These are phyloP conservation scores for Boletus bicolor DNA, from an alignment of 768 basidiomycete genomes.

Conservation along the genomic window DNA sequence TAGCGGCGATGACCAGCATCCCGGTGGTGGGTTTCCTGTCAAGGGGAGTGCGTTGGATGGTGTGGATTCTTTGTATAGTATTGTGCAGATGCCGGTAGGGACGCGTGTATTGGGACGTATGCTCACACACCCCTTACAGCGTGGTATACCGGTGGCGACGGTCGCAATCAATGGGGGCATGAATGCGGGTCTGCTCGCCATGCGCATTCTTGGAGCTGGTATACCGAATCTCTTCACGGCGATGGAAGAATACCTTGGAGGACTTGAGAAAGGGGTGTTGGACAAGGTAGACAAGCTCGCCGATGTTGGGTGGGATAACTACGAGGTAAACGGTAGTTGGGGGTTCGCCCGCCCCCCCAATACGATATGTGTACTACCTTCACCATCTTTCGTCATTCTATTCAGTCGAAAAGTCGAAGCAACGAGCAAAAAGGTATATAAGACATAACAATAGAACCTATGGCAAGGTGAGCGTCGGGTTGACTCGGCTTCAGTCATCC, in stretches of 20 bases:
- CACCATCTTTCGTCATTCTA: too few species aligned
- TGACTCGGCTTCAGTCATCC: too few species aligned
- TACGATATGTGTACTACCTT: too few species aligned
- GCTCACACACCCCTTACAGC: slow-evolving; percentile 40
- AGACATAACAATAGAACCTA: not conserved
- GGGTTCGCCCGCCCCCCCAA: too few species aligned
- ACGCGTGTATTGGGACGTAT: slow-evolving; percentile 10
- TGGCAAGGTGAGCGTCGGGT: too few species aligned
- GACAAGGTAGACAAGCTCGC: slow-evolving; percentile 74
- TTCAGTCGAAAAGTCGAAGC: not conserved
- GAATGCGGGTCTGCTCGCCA: slow-evolving; percentile 89
- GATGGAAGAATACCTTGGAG: slow-evolving; percentile 73
- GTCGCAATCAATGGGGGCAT: slow-evolving; percentile 95
- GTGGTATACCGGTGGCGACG: slow-evolving; percentile 95
- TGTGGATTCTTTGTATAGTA: slow-evolving; percentile 94
- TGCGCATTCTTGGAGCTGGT: slow-evolving; percentile 81
- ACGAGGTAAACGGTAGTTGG: slow-evolving; percentile 44
- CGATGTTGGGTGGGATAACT: slow-evolving; percentile 83
- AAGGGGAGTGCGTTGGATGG: slow-evolving; percentile 93
- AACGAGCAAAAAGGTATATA: not conserved
- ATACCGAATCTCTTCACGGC: slow-evolving; percentile 59
- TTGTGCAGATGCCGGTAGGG: slow-evolving; percentile 97
- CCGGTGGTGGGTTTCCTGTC: slow-evolving; percentile 95
- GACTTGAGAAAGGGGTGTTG: slow-evolving; percentile 71
- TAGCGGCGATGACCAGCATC: slow-evolving; percentile 87